phyloP scores from a whole-genome alignment of 2,329 filamentous ascomycete species.

The Penicillium sp. region DNA sequence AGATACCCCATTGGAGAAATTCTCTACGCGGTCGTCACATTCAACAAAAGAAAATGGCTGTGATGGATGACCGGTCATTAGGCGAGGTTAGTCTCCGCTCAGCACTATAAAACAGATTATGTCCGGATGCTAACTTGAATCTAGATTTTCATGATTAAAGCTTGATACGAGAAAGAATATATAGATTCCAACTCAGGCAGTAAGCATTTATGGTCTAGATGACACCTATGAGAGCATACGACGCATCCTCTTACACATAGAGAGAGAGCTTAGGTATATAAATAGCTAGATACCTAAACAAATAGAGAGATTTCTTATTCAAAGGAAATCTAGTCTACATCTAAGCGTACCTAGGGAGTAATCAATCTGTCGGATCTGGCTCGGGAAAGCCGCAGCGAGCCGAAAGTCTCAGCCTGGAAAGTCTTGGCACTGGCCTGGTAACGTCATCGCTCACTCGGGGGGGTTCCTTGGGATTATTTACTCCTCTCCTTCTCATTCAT shows the following conservation, averaged over 20 bases:
- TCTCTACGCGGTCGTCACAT: conserved; percentile 78
- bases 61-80: conserved; percentile 74
- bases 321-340: no score
- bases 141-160: conserved; percentile 37
- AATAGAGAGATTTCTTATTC: neutral
- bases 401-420: neutral
- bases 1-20: conserved; percentile 57
- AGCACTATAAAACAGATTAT: neutral
- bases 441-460: conserved; percentile 7
- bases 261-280: neutral
- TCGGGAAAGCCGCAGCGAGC: neutral
- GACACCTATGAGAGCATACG: neutral
- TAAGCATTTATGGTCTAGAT: neutral
- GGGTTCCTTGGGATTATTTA: neutral
- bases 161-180: conserved; percentile 12
- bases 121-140: conserved; percentile 14
- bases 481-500: neutral
- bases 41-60: conserved; percentile 78
- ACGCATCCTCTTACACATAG: neutral
- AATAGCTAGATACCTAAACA: neutral
- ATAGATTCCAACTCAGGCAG: neutral
- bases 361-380: no score
- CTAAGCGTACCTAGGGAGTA: no score
- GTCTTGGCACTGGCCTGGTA: conserved; percentile 1
- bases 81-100: conserved; percentile 65